Evolutionary conservation across 2,329 filamentous ascomycete species (phyloP), one percentile per base, ranked within the genome.

Genomic region (Tolypocladium amazonense): DNA sequence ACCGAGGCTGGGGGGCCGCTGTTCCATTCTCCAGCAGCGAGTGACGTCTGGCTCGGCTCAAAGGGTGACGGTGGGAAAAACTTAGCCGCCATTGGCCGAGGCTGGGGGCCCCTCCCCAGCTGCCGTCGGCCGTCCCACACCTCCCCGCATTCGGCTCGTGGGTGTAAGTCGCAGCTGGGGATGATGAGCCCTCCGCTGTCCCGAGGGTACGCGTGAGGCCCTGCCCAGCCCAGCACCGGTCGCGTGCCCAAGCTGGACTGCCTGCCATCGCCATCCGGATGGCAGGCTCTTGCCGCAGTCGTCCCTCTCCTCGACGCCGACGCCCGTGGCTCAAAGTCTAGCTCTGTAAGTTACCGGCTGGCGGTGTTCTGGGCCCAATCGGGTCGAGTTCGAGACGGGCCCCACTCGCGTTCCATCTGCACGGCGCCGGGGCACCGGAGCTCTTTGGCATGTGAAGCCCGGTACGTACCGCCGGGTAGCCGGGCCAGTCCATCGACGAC

Each of bases 51-150:
- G 58, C 61, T 64, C 62, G 62, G 62, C 62, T 60, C 62, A 62
- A 64, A 47, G 62, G 62, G 45, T 27, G 35, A 55, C 1, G 7
- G 35, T 18, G 54, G 35, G 14, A 9, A 25, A 55, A 55, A 14
- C n/a, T 59, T 69, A 70, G 69, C 73, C 72, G 70, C 72, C 71
- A 76, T 77, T 77, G 76, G 74, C 73, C 77, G 73, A 77, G 72
- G 73, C 56, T 18, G 18, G 11, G 53, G 4, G 12, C 5, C 2
- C 14, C 25, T 12, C 54, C 45, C 35, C 54, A 41, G 30, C 50
- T 35, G 50, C 50, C 50, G 50, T 8, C 30, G 43, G 50, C 30
- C 20, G 50, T n/a, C 30, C 50, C 50, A 15, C 54, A 41, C 43
- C 43, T n/a, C 54, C 54, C 54, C 54, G 54, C 54, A 41, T 56